Evolutionary conservation across 73 alveolate genomes (phyloP), one percentile per base, ranked within the genome.

Genomic region (Paramecium sonneborni): DNA sequence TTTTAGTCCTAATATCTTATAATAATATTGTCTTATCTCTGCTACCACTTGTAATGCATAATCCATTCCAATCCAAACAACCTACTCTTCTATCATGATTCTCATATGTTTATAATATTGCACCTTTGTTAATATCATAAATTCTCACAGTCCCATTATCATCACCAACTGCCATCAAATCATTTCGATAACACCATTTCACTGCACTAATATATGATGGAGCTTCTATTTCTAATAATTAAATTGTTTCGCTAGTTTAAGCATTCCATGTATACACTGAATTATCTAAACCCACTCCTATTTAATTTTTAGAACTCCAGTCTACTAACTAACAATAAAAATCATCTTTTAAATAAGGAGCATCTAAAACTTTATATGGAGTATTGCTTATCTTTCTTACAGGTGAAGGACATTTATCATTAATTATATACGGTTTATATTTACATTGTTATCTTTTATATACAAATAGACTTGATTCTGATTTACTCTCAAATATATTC

Each of bases 331-430:
- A 67, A 67, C 48, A 72, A 86, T 86, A 86, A 39, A 86, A 86
- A 86, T 86, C 72, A 93, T 97, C 99, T 62, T 94, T 95, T 57
- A 98, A 95, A 52, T 96, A 96, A 9, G 99, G 99, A 6, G 99
- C 99, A 86, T 98, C 99, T 23, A 98, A 95, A n/a, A 97, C 98
- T 93, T 98, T 97, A 56, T 79, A 97, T 3, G 99, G 99, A 67
- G 95, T 92, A 84, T 95, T 95, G 24, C 97, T 95, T n/a, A 97
- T 97, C 92, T 96, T 96, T 26, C 99, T 92, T 39, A 72, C 37
- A 14, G 86, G 86, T 15, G 86, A 72, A 35, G 67, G 57, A 72
- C 58, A 72, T 11, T 72, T 44, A 62, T 62, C 24, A 26, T 62
- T 32, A 62, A 62, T 30, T 30, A 62, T 62, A 62, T 62, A 62